Evolutionary conservation across 176 grass and related monocot genomes (phyloP).

Genomic region (Oryza punctata): DNA sequence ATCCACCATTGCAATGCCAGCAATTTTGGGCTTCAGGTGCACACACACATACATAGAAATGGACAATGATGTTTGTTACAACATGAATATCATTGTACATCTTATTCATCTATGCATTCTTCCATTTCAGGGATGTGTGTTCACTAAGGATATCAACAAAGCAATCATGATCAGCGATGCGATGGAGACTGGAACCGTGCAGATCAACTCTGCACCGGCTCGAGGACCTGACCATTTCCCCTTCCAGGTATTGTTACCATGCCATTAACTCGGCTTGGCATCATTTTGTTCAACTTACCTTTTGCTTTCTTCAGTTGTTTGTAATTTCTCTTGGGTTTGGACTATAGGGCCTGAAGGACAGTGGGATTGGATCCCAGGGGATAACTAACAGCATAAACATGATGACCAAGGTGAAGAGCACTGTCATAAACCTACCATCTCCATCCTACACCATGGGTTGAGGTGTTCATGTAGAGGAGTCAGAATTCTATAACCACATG

Average conservation of each 20-base stretch:
- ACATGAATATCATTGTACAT: not conserved
- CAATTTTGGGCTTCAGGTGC: conserved; percentile 97
- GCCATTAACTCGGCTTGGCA: not conserved
- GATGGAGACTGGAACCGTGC: conserved; percentile 91
- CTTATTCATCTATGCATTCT: conserved; percentile 2
- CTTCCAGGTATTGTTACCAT: conserved; percentile 62
- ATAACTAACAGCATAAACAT: conserved; percentile 99
- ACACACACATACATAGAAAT: not conserved
- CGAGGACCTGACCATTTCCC: conserved; percentile 98
- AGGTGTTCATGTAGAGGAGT: conserved; percentile 26
- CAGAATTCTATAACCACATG: conserved; percentile 23
- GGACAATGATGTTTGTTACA: not conserved
- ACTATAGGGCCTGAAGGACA: conserved; percentile 91
- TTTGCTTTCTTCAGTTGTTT: not conserved
- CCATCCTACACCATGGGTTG: conserved; percentile 95
- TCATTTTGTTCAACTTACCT: not conserved
- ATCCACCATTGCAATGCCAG: conserved; percentile 97
- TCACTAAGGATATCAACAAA: conserved; percentile 95
- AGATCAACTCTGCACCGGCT: conserved; percentile 97
- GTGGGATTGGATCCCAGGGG: conserved; percentile 96
- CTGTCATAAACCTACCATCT: conserved; percentile 86
- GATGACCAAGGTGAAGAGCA: conserved; percentile 99
- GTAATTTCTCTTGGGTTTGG: not conserved
- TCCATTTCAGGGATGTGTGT: conserved; percentile 73
- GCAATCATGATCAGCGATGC: conserved; percentile 93